phyloP scores from a whole-genome alignment of 352 stramenopile genomes.

The Pythium aphanidermatum region DNA sequence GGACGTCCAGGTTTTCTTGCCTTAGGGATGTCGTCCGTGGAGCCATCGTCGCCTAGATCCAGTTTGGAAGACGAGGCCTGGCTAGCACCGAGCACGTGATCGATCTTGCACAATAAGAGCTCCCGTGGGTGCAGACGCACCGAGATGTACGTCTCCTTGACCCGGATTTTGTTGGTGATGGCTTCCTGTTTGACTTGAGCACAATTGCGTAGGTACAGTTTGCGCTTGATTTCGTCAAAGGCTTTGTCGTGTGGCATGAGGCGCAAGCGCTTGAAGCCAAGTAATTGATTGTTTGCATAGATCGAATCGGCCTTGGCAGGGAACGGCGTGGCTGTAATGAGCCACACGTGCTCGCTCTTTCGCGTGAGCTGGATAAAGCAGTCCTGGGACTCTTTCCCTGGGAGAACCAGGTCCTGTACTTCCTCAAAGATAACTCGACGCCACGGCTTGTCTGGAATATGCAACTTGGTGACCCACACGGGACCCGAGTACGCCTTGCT shows the following conservation, averaged over 20 bases:
- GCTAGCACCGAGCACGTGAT: slow-evolving; percentile 40
- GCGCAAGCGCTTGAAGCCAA: slow-evolving; percentile 75
- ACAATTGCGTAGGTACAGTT: slow-evolving; percentile 82
- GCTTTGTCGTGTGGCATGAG: slow-evolving; percentile 59
- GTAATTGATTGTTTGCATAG: slow-evolving; percentile 85
- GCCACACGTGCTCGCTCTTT: slow-evolving; percentile 70
- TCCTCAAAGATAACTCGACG: slow-evolving; percentile 84
- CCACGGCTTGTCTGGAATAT: slow-evolving; percentile 63
- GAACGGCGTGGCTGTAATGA: slow-evolving; percentile 84
- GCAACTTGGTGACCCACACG: slow-evolving; percentile 59
- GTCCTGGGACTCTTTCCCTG: slow-evolving; percentile 63
- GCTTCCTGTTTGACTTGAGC: slow-evolving; percentile 76
- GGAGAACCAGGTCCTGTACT: slow-evolving; percentile 78
- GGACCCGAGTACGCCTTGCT: slow-evolving; percentile 75
- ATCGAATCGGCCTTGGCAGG: slow-evolving; percentile 72
- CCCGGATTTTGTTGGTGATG: slow-evolving; percentile 70
- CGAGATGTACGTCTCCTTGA: slow-evolving; percentile 70
- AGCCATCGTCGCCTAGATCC: slow-evolving; percentile 36
- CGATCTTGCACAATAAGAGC: slow-evolving; percentile 65
- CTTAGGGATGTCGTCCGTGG: slow-evolving; percentile 24
- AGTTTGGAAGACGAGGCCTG: slow-evolving; percentile 30
- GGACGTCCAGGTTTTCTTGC: background rate
- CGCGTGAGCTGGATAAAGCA: slow-evolving; percentile 83
- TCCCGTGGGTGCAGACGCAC: slow-evolving; percentile 65
- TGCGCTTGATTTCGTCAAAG: slow-evolving; percentile 86